Percentiles rank a stretch among this genome's conserved stretches.
Conservation (phyloP, 495 filamentous ascomycete species). For the Hypoxylon subgilvum region DNA sequence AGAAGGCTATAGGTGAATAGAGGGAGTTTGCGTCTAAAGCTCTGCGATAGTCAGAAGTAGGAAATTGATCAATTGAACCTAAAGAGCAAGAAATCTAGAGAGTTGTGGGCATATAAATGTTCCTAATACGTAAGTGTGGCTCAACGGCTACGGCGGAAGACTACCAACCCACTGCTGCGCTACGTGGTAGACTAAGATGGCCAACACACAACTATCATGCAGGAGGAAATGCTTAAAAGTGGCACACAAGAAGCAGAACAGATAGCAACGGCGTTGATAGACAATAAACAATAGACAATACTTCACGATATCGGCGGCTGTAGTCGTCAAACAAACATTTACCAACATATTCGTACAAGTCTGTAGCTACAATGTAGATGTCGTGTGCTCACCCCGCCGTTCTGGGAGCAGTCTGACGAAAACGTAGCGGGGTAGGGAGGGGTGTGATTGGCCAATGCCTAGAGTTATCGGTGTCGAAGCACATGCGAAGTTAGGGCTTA, state of each 20-base stretch:
- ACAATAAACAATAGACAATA: neutral
- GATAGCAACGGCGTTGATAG: constrained; percentile 5
- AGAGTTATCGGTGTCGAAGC: constrained; percentile 22
- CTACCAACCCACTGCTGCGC: constrained; percentile 24
- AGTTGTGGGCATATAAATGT: constrained; percentile 1
- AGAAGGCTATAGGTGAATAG: constrained; percentile 20
- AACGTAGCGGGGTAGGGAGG: constrained; percentile 19
- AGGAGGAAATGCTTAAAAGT: constrained; percentile 20
- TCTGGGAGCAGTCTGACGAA: neutral
- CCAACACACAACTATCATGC: constrained; percentile 23
- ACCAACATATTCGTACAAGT: too few species aligned
- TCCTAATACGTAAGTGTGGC: constrained; percentile 21
- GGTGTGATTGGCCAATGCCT: constrained; percentile 32
- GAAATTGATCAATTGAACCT: neutral
- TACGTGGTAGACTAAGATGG: constrained; percentile 10
- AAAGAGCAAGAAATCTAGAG: constrained; percentile 3
- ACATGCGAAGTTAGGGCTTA: constrained; percentile 13
- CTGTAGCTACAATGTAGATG: constrained; percentile 3
- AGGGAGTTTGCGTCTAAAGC: neutral
- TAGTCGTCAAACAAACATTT: constrained; percentile 14
- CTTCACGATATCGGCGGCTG: constrained; percentile 34
- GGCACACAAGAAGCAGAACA: constrained; percentile 21
- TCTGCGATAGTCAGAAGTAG: neutral
- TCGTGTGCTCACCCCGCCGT: constrained; percentile 28
- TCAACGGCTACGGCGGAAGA: constrained; percentile 24